Evolutionary conservation across 768 basidiomycete species (phyloP).

Genomic region (Steccherinum ochraceum): DNA sequence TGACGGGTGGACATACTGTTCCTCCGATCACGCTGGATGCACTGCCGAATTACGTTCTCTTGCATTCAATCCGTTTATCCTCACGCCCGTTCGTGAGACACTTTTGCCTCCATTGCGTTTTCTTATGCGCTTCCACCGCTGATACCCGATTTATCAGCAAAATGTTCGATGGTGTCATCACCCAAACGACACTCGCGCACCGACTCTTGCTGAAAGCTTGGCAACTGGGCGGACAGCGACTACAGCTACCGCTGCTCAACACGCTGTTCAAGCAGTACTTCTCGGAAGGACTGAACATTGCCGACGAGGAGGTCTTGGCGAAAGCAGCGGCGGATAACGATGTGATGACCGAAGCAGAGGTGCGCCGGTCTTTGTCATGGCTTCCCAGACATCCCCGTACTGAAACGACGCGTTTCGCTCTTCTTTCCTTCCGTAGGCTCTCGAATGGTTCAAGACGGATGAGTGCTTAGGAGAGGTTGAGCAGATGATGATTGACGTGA

Average conservation of each 20-base stretch:
- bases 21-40: too few relatives aligned
- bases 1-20: too few relatives aligned
- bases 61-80: too few relatives aligned
- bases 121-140: neutral
- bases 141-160: slow-evolving; percentile 31
- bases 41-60: too few relatives aligned
- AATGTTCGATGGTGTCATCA: slow-evolving; percentile 49
- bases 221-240: slow-evolving; percentile 49
- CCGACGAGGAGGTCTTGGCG: slow-evolving; percentile 51
- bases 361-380: slow-evolving; percentile 23
- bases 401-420: neutral
- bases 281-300: slow-evolving; percentile 58
- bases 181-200: slow-evolving; percentile 65
- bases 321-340: slow-evolving; percentile 48
- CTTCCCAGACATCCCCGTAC: slow-evolving; percentile 1
- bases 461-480: slow-evolving; percentile 62
- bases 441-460: slow-evolving; percentile 58
- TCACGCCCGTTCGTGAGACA: too few relatives aligned
- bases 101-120: too few relatives aligned
- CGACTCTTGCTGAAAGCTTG: slow-evolving; percentile 67
- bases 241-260: slow-evolving; percentile 52
- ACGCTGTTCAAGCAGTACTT: slow-evolving; percentile 63
- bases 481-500: slow-evolving; percentile 54
- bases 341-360: slow-evolving; percentile 57
- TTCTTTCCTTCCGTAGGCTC: slow-evolving; percentile 34